These are phyloP conservation scores for Penicillium rolfsii DNA, from an alignment of 2,329 filamentous ascomycete species.

Conservation along the genomic window DNA sequence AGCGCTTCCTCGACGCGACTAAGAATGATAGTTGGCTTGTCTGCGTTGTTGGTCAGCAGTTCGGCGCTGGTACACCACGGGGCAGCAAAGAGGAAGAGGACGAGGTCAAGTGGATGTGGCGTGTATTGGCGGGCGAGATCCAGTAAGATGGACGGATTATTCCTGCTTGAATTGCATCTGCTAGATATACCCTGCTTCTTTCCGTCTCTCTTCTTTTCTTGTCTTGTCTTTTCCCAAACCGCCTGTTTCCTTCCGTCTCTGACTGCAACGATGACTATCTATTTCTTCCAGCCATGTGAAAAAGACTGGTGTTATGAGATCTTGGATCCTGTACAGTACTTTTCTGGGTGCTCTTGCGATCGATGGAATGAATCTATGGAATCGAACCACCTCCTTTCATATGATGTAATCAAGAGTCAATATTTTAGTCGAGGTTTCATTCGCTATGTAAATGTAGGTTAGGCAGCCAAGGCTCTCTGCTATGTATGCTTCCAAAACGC, in stretches of 20 bases:
- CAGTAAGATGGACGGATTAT: conserved; percentile 6
- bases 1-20: conserved; percentile 69
- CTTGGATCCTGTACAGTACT: conserved; percentile 29
- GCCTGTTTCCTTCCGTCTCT: not conserved
- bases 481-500: conserved; percentile 4
- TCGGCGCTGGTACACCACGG: conserved; percentile 45
- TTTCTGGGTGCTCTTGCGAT: conserved; percentile 19
- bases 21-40: conserved; percentile 81
- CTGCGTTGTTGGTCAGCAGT: conserved; percentile 62
- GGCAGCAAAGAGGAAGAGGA: conserved; percentile 45
- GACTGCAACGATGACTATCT: conserved; percentile 9
- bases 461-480: conserved; percentile 1
- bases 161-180: conserved; percentile 2
- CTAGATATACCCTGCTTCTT: conserved; percentile 19
- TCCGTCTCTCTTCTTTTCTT: conserved; percentile 3
- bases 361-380: conserved; percentile 20
- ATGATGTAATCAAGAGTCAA: not conserved
- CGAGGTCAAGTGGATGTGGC: conserved; percentile 47
- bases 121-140: conserved; percentile 38
- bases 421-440: not conserved
- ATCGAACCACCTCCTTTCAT: conserved; percentile 9
- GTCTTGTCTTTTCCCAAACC: no score
- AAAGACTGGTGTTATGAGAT: conserved; percentile 24
- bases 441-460: not conserved
- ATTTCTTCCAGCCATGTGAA: conserved; percentile 12